phyloP scores from a whole-genome alignment of 2,329 filamentous ascomycete species.

The Aspergillaceae sp. region DNA sequence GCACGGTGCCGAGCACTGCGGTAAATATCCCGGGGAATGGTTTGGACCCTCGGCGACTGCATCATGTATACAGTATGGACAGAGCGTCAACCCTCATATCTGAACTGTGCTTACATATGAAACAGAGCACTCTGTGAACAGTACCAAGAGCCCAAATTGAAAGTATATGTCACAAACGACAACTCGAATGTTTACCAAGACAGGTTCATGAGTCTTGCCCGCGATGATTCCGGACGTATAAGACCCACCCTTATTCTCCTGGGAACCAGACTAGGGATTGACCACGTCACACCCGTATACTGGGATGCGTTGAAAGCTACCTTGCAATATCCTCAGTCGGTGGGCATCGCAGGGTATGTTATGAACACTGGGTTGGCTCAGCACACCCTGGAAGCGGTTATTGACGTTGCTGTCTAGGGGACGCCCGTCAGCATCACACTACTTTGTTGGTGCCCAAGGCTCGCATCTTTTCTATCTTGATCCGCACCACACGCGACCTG shows the following conservation, averaged over 20 bases:
- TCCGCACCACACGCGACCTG: constrained; percentile 74
- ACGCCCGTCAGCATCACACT: constrained; percentile 80
- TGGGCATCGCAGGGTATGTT: constrained; percentile 82
- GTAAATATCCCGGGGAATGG: constrained; percentile 95
- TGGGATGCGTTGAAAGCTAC: constrained; percentile 84
- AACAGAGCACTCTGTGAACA: constrained; percentile 64
- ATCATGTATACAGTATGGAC: constrained; percentile 76
- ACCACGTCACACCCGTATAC: constrained; percentile 89
- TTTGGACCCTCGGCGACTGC: constrained; percentile 97
- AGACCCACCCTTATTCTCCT: constrained; percentile 81
- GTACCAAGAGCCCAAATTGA: constrained; percentile 53
- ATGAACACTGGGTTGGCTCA: background rate
- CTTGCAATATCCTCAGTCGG: constrained; percentile 81
- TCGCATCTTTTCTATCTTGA: constrained; percentile 88
- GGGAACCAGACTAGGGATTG: constrained; percentile 81
- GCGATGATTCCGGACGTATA: constrained; percentile 57
- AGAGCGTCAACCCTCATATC: background rate
- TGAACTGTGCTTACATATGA: constrained; percentile 4
- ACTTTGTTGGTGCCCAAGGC: constrained; percentile 65
- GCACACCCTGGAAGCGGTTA: background rate
- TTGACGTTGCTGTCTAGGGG: constrained; percentile 50
- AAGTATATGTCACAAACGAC: constrained; percentile 83
- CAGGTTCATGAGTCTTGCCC: constrained; percentile 69
- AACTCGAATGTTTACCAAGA: constrained; percentile 91
- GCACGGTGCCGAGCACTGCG: constrained; percentile 77